These are phyloP conservation scores for Mallotus nudiflorus DNA, from an alignment of 345 rosid species.

Conservation along the genomic window DNA sequence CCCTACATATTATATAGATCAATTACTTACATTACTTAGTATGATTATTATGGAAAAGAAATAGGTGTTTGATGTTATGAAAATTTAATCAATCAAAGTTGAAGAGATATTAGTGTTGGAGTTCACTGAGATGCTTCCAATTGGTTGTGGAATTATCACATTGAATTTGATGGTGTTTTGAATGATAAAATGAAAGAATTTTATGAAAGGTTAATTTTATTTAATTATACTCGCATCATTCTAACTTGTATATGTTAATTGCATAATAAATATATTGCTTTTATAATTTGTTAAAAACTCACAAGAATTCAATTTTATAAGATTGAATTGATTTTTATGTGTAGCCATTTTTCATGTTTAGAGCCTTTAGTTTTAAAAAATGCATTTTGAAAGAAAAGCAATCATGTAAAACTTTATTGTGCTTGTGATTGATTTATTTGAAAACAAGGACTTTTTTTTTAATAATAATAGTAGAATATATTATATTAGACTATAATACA, in stretches of 20 bases:
- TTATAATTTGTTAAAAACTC: neutral
- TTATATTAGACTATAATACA: too few species aligned
- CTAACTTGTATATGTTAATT: too few species aligned
- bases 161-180: slow-evolving; percentile 62
- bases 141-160: slow-evolving; percentile 65
- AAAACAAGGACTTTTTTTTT: too few species aligned
- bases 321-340: neutral
- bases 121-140: slow-evolving; percentile 60
- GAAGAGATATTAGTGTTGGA: slow-evolving; percentile 85
- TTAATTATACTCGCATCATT: too few species aligned
- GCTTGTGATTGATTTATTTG: too few species aligned
- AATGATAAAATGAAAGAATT: slow-evolving; percentile 93
- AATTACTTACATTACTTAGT: neutral
- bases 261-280: too few species aligned
- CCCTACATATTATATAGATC: too few species aligned
- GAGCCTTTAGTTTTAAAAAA: too few species aligned
- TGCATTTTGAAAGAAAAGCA: too few species aligned
- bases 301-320: neutral
- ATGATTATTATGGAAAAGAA: neutral
- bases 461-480: too few species aligned
- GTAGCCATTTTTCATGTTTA: too few species aligned
- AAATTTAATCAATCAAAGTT: slow-evolving; percentile 47
- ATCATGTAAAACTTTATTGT: too few species aligned
- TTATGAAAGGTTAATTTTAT: slow-evolving; percentile 84
- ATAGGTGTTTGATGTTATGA: slow-evolving; percentile 57